phyloP scores from a whole-genome alignment of 192 early-diverging fungal species.

The Podila epicladia region DNA sequence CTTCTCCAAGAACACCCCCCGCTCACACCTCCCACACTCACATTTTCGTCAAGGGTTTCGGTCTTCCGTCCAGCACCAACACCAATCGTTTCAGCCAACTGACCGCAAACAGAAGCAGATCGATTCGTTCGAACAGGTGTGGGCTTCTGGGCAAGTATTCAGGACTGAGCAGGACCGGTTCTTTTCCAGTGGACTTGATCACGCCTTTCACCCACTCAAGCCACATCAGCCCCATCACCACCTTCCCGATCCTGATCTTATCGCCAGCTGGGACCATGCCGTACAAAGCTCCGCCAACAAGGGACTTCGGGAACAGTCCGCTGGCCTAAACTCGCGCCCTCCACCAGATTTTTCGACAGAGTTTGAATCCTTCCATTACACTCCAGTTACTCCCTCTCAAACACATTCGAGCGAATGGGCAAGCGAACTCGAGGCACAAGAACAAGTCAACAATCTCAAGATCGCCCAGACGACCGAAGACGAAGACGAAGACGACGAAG shows the following conservation, averaged over 20 bases:
- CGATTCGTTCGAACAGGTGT: conserved; percentile 19
- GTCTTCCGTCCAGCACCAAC: background rate
- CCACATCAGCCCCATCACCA: background rate
- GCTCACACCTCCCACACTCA: background rate
- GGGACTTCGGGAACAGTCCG: background rate
- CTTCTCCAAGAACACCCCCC: conserved; percentile 8
- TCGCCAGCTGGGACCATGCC: conserved; percentile 36
- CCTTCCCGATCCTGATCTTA: conserved; percentile 28
- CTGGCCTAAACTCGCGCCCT: background rate
- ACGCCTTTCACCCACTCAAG: background rate
- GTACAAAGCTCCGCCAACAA: conserved; percentile 1
- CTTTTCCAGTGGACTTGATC: background rate
- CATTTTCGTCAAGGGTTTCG: background rate
- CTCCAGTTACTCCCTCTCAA: background rate
- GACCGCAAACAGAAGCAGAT: background rate
- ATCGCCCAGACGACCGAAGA: background rate
- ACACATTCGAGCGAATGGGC: conserved; percentile 24
- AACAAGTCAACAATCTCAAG: background rate
- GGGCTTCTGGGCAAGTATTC: conserved; percentile 14
- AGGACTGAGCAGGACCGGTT: background rate
- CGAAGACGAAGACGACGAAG: conserved; percentile 19
- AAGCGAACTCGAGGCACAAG: background rate
- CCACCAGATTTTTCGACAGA: conserved; percentile 11
- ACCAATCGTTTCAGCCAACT: background rate
- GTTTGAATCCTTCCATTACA: conserved; percentile 17